A percentile compares a stretch with the other conserved stretches of the same genome.
Conservation (phyloP, 176 grass and related monocot genomes). For the Oryza longistaminata region DNA sequence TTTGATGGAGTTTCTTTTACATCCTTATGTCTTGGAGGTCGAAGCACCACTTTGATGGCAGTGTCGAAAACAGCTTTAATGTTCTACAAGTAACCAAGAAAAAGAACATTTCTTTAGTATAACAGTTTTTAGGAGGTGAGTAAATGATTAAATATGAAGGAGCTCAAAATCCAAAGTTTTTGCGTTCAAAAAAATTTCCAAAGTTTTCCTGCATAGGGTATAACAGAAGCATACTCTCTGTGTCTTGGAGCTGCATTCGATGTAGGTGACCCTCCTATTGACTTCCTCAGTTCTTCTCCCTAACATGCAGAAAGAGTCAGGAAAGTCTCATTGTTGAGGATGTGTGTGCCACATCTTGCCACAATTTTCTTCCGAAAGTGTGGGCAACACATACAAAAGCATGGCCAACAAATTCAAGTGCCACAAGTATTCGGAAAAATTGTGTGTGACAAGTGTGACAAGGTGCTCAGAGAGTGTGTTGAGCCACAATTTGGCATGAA, state of each 20-base stretch:
- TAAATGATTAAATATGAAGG: neutral
- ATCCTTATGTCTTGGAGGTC: constrained; percentile 66
- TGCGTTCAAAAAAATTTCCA: neutral
- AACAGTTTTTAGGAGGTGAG: neutral
- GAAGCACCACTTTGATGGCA: constrained; percentile 81
- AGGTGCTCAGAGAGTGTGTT: neutral
- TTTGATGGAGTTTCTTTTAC: constrained; percentile 52
- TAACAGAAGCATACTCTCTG: constrained; percentile 48
- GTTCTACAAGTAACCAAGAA: constrained; percentile 39
- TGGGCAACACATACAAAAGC: no score
- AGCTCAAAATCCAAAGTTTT: neutral
- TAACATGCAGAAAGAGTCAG: constrained; percentile 17
- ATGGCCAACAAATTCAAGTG: neutral
- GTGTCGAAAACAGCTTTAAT: constrained; percentile 78
- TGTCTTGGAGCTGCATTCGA: constrained; percentile 86
- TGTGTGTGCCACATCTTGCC: neutral
- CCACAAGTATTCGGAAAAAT: neutral
- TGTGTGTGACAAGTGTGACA: neutral
- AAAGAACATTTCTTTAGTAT: neutral
- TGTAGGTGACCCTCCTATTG: constrained; percentile 65
- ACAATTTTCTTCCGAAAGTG: neutral
- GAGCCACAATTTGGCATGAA: neutral
- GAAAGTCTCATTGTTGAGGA: neutral
- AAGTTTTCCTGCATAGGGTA: neutral
- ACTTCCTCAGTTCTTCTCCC: constrained; percentile 72